Evolutionary conservation across 2,329 filamentous ascomycete genomes (phyloP).

Genomic region (Dactylellina cionopaga): DNA sequence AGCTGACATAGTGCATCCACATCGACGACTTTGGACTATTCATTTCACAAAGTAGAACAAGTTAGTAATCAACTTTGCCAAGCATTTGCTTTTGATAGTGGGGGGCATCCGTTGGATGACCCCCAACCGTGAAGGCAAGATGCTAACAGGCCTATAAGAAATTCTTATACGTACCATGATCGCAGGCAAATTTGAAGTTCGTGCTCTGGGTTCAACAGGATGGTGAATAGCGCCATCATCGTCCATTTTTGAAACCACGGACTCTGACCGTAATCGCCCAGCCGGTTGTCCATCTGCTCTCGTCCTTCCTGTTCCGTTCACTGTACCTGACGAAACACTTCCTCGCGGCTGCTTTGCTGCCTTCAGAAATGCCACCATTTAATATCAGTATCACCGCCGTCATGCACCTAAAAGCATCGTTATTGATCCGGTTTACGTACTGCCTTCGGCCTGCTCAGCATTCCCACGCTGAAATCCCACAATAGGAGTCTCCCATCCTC

Average conservation of each 20-base stretch:
- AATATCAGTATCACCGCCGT: not conserved
- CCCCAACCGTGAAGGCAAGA: not conserved
- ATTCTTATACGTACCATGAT: slow-evolving; percentile 74
- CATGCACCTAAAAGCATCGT: not conserved
- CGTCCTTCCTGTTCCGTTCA: slow-evolving; percentile 69
- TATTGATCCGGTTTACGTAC: slow-evolving; percentile 65
- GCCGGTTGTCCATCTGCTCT: slow-evolving; percentile 69
- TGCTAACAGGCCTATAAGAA: not conserved
- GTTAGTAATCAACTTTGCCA: too few species aligned
- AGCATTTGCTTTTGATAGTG: too few species aligned
- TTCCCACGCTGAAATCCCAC: slow-evolving; percentile 97
- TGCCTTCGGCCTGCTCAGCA: slow-evolving; percentile 89
- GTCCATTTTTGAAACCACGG: slow-evolving; percentile 41
- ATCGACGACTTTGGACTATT: slow-evolving; percentile 81
- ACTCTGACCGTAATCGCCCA: slow-evolving; percentile 60
- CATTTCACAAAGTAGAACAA: too few species aligned
- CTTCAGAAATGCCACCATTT: slow-evolving; percentile 25
- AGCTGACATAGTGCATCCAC: slow-evolving; percentile 88
- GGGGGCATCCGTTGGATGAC: not conserved
- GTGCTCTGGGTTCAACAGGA: slow-evolving; percentile 82
- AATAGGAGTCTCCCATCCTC: slow-evolving; percentile 90
- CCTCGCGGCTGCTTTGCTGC: slow-evolving; percentile 60
- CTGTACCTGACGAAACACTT: slow-evolving; percentile 64
- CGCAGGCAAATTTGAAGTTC: slow-evolving; percentile 86
- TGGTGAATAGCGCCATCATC: slow-evolving; percentile 68